phyloP scores from a whole-genome alignment of 345 rosid species.

The Arabis hirsuta region DNA sequence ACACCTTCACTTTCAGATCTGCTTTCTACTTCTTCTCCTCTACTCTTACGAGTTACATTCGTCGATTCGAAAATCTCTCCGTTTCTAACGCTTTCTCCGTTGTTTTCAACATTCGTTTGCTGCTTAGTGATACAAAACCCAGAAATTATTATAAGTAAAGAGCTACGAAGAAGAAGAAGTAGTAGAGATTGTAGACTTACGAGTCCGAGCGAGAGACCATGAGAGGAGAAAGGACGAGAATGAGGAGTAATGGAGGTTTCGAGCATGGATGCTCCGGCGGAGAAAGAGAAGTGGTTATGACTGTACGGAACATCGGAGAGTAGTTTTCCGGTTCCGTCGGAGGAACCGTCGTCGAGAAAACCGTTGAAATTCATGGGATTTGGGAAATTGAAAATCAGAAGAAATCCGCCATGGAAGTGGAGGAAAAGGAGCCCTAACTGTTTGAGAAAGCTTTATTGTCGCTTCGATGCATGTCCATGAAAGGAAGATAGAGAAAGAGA shows the following conservation, averaged over 20 bases:
- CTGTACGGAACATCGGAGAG: conserved; percentile 45
- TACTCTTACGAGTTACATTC: conserved; percentile 41
- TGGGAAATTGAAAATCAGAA: conserved; percentile 3
- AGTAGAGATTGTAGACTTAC: conserved; percentile 35
- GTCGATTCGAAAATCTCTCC: conserved; percentile 43
- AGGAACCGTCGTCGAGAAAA: conserved; percentile 35
- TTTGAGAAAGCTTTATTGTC: conserved; percentile 49
- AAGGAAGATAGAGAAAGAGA: neutral
- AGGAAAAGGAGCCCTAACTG: conserved; percentile 42
- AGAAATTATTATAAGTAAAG: conserved; percentile 14
- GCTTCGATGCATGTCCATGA: conserved; percentile 43
- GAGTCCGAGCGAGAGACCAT: conserved; percentile 53
- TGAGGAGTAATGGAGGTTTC: conserved; percentile 35
- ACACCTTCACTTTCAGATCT: conserved; percentile 96
- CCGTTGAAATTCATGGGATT: conserved; percentile 49
- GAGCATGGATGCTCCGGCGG: conserved; percentile 35
- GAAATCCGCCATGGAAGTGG: conserved; percentile 36
- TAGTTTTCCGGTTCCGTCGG: conserved; percentile 29
- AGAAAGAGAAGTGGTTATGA: conserved; percentile 35
- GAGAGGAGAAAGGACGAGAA: conserved; percentile 42
- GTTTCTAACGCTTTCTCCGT: conserved; percentile 7
- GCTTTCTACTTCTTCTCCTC: conserved; percentile 63
- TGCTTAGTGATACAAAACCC: conserved; percentile 1
- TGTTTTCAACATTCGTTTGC: conserved; percentile 49
- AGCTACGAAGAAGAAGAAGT: neutral